Conservation (phyloP, 495 filamentous ascomycete species). For the Pseudotulostoma volvatum region DNA sequence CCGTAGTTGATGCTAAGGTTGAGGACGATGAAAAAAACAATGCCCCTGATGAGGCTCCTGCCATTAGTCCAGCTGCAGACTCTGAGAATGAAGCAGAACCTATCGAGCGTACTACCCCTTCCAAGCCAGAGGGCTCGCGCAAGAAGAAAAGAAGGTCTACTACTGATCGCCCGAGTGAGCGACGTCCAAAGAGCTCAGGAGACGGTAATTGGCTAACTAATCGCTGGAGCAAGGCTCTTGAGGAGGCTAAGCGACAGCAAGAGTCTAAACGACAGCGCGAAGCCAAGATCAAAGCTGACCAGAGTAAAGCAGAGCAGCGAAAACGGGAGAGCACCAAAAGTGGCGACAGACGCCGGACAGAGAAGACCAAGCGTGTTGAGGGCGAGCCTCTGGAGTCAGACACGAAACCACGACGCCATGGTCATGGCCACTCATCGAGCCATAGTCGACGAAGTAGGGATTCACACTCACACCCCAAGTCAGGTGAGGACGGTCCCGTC, state of each 20-base stretch:
- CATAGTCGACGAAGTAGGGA: conserved; percentile 1
- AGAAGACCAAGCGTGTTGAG: not conserved
- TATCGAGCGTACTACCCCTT: not conserved
- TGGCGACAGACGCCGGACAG: too few relatives aligned
- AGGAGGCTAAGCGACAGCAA: conserved; percentile 23
- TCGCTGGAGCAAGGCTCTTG: conserved; percentile 25
- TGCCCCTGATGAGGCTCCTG: conserved; percentile 7
- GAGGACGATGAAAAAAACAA: conserved; percentile 4
- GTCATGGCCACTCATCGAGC: conserved; percentile 17
- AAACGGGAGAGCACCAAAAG: conserved; percentile 5
- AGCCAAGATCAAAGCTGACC: conserved; percentile 6
- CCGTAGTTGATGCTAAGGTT: conserved; percentile 3
- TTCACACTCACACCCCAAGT: conserved; percentile 12
- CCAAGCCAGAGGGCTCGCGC: conserved; percentile 6
- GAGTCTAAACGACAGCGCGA: conserved; percentile 19
- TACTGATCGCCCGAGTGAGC: conserved; percentile 9
- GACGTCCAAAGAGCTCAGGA: conserved; percentile 24
- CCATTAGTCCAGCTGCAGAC: conserved; percentile 5
- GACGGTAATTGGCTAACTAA: conserved; percentile 19
- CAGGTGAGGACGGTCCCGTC: conserved; percentile 12
- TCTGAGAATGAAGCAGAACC: conserved; percentile 5
- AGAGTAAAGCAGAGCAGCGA: conserved; percentile 2
- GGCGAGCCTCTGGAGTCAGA: too few relatives aligned
- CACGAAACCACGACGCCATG: conserved; percentile 13
- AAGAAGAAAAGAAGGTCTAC: conserved; percentile 19